Evolutionary conservation across 2,329 filamentous ascomycete genomes (phyloP).

Genomic region (Verticillium isaacii): DNA sequence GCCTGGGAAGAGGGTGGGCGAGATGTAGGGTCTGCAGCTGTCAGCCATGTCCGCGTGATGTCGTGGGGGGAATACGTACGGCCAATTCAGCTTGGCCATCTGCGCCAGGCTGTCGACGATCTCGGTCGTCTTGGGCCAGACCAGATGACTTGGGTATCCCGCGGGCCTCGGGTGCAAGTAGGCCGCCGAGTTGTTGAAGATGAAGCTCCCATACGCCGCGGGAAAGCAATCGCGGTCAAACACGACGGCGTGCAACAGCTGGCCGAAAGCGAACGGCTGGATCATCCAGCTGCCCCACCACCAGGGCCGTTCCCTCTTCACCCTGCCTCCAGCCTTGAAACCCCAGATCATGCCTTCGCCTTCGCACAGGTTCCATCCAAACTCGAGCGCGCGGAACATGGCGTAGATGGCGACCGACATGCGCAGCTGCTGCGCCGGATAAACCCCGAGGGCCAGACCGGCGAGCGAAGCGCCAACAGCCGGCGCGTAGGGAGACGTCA

Average conservation of each 20-base stretch:
- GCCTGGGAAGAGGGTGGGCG: constrained; percentile 79
- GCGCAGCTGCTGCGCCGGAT: constrained; percentile 60
- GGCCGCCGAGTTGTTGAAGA: constrained; percentile 68
- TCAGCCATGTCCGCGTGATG: neutral
- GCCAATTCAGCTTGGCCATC: constrained; percentile 81
- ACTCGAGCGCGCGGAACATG: constrained; percentile 78
- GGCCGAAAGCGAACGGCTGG: constrained; percentile 71
- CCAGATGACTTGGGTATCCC: constrained; percentile 58
- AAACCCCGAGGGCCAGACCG: constrained; percentile 76
- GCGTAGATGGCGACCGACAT: constrained; percentile 78
- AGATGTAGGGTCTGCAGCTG: constrained; percentile 62
- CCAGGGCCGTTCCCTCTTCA: constrained; percentile 65
- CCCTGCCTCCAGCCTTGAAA: constrained; percentile 41
- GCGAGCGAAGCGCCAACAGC: constrained; percentile 87
- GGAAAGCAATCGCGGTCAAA: constrained; percentile 75
- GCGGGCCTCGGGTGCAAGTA: constrained; percentile 73
- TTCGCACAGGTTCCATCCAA: constrained; percentile 78
- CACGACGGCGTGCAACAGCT: constrained; percentile 70
- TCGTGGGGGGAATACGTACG: constrained; percentile 45
- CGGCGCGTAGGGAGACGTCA: constrained; percentile 81
- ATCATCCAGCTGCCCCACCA: constrained; percentile 84
- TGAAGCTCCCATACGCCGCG: constrained; percentile 39
- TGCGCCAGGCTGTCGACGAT: constrained; percentile 77
- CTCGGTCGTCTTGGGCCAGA: constrained; percentile 72
- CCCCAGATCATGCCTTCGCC: constrained; percentile 66